A percentile compares a stretch with the other conserved stretches of the same genome.
phyloP scores from a whole-genome alignment of 2,329 filamentous ascomycete genomes.

The Fusarium sp. region DNA sequence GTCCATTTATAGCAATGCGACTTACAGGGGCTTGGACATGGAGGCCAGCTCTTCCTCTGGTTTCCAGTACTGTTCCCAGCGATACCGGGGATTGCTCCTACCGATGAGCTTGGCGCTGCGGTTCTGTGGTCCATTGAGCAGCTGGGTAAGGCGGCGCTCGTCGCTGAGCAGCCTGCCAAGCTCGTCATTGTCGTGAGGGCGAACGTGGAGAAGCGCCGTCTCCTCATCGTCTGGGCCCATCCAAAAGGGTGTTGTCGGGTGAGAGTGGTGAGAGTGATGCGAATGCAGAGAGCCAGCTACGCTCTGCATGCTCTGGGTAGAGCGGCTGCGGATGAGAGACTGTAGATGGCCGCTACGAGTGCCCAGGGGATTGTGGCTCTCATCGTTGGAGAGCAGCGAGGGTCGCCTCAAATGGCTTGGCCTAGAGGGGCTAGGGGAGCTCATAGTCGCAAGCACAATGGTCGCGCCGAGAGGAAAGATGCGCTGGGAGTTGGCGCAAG shows the following conservation, averaged over 20 bases:
- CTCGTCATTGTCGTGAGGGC: constrained; percentile 52
- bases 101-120: constrained; percentile 87
- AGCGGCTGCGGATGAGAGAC: constrained; percentile 52
- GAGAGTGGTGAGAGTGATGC: constrained; percentile 15
- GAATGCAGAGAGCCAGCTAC: constrained; percentile 40
- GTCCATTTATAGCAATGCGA: constrained; percentile 3
- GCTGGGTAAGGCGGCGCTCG: constrained; percentile 65
- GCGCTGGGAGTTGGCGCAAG: neutral
- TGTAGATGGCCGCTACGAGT: constrained; percentile 51
- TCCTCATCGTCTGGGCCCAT: constrained; percentile 48
- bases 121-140: constrained; percentile 74
- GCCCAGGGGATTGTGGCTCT: constrained; percentile 47
- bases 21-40: constrained; percentile 75
- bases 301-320: constrained; percentile 47
- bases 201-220: constrained; percentile 35
- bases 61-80: constrained; percentile 88
- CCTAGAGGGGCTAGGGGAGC: constrained; percentile 44
- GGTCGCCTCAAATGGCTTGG: constrained; percentile 44
- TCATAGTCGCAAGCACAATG: constrained; percentile 39
- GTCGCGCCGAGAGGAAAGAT: constrained; percentile 14
- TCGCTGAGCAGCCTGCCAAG: constrained; percentile 57
- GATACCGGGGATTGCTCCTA: constrained; percentile 83
- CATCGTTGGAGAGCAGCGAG: constrained; percentile 47
- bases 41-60: constrained; percentile 73
- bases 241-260: constrained; percentile 36